phyloP scores from a whole-genome alignment of 208 protist species.

The Naegleria fowleri region DNA sequence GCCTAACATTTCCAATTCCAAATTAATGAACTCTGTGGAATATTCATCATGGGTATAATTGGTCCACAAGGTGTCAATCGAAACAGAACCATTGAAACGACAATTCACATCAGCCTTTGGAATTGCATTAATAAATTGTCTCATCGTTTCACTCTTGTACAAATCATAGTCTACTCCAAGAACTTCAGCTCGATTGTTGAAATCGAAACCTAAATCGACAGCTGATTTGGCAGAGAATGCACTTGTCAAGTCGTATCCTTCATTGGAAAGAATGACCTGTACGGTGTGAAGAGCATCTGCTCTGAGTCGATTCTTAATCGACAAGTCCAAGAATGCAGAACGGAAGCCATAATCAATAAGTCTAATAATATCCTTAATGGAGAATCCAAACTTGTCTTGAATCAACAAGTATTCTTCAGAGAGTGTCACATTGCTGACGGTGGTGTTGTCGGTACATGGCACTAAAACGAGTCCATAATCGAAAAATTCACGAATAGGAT shows the following conservation, averaged over 20 bases:
- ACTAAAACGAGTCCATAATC: conserved; percentile 49
- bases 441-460: conserved; percentile 52
- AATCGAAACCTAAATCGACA: background rate
- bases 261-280: background rate
- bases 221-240: background rate
- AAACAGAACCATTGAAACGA: background rate
- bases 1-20: background rate
- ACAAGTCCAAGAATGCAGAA: conserved; percentile 31
- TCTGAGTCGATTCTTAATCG: background rate
- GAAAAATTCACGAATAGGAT: conserved; percentile 55
- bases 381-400: conserved; percentile 47
- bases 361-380: conserved; percentile 46
- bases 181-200: background rate
- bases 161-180: background rate
- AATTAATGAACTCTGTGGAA: background rate
- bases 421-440: conserved; percentile 46
- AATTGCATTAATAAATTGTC: background rate
- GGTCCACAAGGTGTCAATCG: background rate
- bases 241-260: conserved; percentile 11
- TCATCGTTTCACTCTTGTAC: background rate
- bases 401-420: conserved; percentile 44
- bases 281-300: background rate
- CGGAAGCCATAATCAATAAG: conserved; percentile 45
- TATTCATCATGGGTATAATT: background rate
- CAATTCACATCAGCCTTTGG: background rate